Base-by-base conservation (phyloP, 176 grass and related monocot genomes). In the Zea luxurians region DNA sequence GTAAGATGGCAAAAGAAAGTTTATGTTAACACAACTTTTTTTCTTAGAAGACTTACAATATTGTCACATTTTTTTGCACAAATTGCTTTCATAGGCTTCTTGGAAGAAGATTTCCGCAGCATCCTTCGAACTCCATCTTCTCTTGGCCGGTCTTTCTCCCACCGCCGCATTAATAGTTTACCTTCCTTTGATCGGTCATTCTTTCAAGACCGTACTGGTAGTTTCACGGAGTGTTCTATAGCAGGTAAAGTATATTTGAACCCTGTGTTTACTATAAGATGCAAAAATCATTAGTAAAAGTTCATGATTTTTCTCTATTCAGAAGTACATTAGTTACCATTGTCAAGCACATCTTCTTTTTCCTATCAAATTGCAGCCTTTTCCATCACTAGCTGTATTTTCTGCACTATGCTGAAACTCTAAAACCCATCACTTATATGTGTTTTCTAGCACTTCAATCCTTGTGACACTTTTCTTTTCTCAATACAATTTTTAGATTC, bases 141-240 rank as follows among this genome's bases (percentile, higher is more conserved):
- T n/a, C 13, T 70, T 34, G 61, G 17, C 37, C 57, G 1, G 13
- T 80, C 82, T 73, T 74, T 68, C 18, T 60, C 61, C 64, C 78
- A 85, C 44, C 87, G 83, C 0, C 82, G 83, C 61, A 79, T 70
- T 64, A 79, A 71, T 54, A 85, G 85, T 86, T 85, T 84, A 43
- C 80, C 80, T 78, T 88, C 82, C 43, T 83, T 84, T 1, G 71
- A 84, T 41, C 48, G 66, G 10, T 77, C 74, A 45, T 77, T 50
- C 67, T 52, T 75, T 59, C 78, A 88, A 66, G 91, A 88, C 44
- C 75, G 21, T 13, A 18, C 3, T 41, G 13, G 15, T 40, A 85
- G 72, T 81, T 76, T 82, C 52, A 67, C 64, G 8, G 77, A 74
- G 66, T 35, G 66, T 64, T 83, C 78, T 70, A 4, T 82, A 37